Evolutionary conservation across 306 rosid genomes (phyloP), one percentile per base, ranked within the genome.

Genomic region (Delonix regia): DNA sequence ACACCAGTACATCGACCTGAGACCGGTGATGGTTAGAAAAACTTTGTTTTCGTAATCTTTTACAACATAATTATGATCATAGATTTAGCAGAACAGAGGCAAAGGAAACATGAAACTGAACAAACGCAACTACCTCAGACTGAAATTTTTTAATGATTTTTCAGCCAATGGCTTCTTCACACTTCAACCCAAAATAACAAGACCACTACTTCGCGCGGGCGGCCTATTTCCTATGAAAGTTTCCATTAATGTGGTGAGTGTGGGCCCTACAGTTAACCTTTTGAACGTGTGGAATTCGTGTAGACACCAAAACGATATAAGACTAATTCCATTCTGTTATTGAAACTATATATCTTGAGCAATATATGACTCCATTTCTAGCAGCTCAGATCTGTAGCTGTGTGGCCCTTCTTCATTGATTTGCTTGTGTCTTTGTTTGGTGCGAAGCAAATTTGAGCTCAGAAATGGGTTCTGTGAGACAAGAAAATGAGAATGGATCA

Each of bases 281-380:
- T 52, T 51, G 66, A 44, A 52, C 74, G 80, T 66, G 80, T 77
- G 80, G 64, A 77, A 38, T 77, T 77, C 80, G 80, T 77, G 80
- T 77, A 18, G 30, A 21, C 44, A 27, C 65, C 65, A 38, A 14
- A 75, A 51, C 3, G 12, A 61, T 30, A 34, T 12, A 7, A n/a
- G 34, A 0, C 0, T 4, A 1, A 19, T 60, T 28, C 64, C 33
- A 9, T n/a, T n/a, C n/a, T n/a, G n/a, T n/a, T n/a, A n/a, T 36
- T 30, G 71, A 18, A 45, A 16, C 61, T 22, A 12, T 61, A 59
- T 59, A 59, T 6, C 3, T 24, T 4, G 27, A 16, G 19, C 41
- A 18, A 38, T 52, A 21, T 19, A 71, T 33, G 25, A 16, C 18
- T 7, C 18, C 15, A 25, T 5, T 11, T 52, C 44, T 52, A 4